Evolutionary conservation across 306 rosid genomes (phyloP), one percentile per base, ranked within the genome.

Genomic region (Corylus avellana): DNA sequence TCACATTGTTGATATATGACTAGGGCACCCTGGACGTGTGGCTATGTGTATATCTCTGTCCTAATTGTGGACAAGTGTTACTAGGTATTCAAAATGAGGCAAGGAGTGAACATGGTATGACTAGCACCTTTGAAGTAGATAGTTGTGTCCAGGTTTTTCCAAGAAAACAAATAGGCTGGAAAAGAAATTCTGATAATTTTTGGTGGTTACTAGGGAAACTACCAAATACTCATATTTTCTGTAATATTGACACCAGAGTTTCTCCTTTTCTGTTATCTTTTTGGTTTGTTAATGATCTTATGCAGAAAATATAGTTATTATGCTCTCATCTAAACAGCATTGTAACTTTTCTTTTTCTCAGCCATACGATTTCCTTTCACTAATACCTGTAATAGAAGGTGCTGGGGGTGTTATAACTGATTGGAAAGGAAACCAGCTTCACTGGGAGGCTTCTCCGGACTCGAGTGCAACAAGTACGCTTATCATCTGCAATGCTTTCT

Each of bases 321-420:
- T 32, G 35, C 35, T 32, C 35, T 32, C 35, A 64, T 8, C 70
- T 64, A 16, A 64, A 35, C 22, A 8, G 14, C 46, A 2, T 64
- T 35, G 56, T 35, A 12, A 80, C 61, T 62, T 22, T 78, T 76
- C 14, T 49, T 61, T 78, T 61, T 83, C 82, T 75, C 93, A 95
- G 98, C 97, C 99, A 16, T 92, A 95, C 70, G 99, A 95, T 83
- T 86, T 95, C 72, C 97, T 95, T 63, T 89, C 98, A 55, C 85
- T 95, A 77, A 81, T 95, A 82, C 97, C 98, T 7, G 92, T 95
- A 70, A 93, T 95, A 78, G 91, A 95, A 86, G 99, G 99, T 58
- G 89, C 97, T 51, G 99, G 98, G 55, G 98, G 99, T 68, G 87
- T 87, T 80, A 87, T 95, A 75, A 95, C 99, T 73, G 98, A 93